Evolutionary conservation across 257 asterid species (phyloP).

Genomic region (Solanum bulbocastanum): DNA sequence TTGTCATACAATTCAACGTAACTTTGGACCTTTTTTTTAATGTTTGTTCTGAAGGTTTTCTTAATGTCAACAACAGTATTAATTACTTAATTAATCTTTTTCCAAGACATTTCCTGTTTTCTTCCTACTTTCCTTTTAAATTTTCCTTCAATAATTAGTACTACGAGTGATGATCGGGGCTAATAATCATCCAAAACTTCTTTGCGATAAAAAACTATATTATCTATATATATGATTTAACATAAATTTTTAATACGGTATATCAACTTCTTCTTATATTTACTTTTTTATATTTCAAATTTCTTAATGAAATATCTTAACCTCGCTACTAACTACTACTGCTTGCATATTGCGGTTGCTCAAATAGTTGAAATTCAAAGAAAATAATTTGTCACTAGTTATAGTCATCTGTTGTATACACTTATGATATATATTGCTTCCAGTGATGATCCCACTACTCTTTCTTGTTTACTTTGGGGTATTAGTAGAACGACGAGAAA

Average conservation of each 20-base stretch:
- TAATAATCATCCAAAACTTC: too few species aligned
- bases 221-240: too few species aligned
- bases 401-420: background rate
- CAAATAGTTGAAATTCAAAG: too few species aligned
- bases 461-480: background rate
- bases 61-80: background rate
- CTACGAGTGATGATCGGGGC: background rate
- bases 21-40: background rate
- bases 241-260: too few species aligned
- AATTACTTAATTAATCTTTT: background rate
- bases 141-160: background rate
- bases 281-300: too few species aligned
- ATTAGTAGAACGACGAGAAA: too few species aligned
- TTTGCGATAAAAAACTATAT: too few species aligned
- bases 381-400: background rate
- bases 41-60: background rate
- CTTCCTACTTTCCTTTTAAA: background rate
- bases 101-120: background rate
- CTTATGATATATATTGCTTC: background rate
- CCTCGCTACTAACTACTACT: background rate
- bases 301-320: too few species aligned
- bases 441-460: background rate
- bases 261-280: accelerated
- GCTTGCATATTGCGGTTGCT: background rate
- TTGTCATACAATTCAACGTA: background rate